Percentiles rank a stretch among this genome's conserved stretches.
Evolutionary conservation across 1,284 basidiomycete genomes (phyloP).

Genomic region (Ustilago trichophora): DNA sequence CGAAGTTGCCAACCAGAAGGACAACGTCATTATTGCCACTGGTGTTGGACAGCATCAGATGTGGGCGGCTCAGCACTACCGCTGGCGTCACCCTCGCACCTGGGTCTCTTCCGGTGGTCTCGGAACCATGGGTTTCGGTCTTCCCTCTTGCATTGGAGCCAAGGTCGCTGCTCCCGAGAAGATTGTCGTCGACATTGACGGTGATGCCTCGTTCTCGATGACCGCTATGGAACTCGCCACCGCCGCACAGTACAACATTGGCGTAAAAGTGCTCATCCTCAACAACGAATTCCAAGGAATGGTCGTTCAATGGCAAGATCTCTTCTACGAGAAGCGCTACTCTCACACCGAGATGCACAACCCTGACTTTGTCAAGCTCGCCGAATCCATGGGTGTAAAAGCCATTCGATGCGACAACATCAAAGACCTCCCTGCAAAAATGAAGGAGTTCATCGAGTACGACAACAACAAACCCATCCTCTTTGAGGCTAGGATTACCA

Average conservation of each 20-base stretch:
- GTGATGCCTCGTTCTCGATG: slow-evolving; percentile 95
- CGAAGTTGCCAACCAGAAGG: slow-evolving; percentile 76
- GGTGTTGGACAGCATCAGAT: slow-evolving; percentile 99
- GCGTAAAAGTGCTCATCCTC: slow-evolving; percentile 78
- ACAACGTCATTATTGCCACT: slow-evolving; percentile 86
- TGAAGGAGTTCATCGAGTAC: slow-evolving; percentile 99
- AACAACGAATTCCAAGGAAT: slow-evolving; percentile 74
- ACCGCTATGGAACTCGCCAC: slow-evolving; percentile 98
- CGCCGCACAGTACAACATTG: slow-evolving; percentile 87
- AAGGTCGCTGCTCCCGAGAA: slow-evolving; percentile 95
- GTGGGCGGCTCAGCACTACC: slow-evolving; percentile 96
- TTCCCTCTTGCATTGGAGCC: slow-evolving; percentile 92
- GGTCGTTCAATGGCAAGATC: slow-evolving; percentile 98
- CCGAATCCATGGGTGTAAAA: slow-evolving; percentile 88
- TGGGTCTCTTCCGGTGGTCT: slow-evolving; percentile 97
- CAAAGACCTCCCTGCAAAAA: slow-evolving; percentile 86
- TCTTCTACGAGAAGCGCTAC: slow-evolving; percentile 94
- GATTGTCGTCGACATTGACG: slow-evolving; percentile 93
- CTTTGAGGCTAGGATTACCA: slow-evolving; percentile 87
- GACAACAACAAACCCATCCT: slow-evolving; percentile 84
- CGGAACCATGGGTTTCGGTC: slow-evolving; percentile 93
- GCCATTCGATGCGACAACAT: slow-evolving; percentile 79
- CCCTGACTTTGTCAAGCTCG: slow-evolving; percentile 90
- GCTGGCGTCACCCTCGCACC: slow-evolving; percentile 85
- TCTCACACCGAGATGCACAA: slow-evolving; percentile 94